Base-by-base conservation (phyloP, 1,139 yeast species). In the Zygoascus meyerae region DNA sequence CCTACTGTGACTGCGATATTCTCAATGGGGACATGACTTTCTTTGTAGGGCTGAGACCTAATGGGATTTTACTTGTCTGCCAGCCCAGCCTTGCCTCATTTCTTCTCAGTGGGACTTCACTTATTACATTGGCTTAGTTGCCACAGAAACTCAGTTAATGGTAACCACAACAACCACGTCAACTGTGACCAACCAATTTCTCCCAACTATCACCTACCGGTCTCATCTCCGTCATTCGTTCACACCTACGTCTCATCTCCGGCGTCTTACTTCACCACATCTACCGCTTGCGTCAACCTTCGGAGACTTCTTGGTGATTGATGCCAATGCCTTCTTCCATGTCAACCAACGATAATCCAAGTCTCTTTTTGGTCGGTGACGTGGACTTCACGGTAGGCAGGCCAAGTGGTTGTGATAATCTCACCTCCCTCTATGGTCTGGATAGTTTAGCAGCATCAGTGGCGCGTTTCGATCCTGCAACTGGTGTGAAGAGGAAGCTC, bases 391-490 rank as follows among this genome's bases (percentile, higher is more conserved):
- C 33, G 35, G 44, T 44, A 34, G 41, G 60, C 32, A 45, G 45
- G 31, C 97, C 97, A 1, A 78, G 86, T 8, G 90, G 95, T 0
- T 61, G 79, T 42, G 78, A 81, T 50, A 86, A 90, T 63, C 70
- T 92, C 48, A 73, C 89, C 32, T 68, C 77, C 32, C 65, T 83
- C 21, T 92, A 86, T 58, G 83, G 83, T 0, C 67, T 92, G 39
- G 77, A 77, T 38, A 75, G 74, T 2, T 70, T 90, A 18, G 86
- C 96, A 1, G 71, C 77, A 45, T 81, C 95, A 5, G 82, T 92
- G 42, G 95, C 96, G 1, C 75, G 98, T 58, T 75, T 83, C n/a
- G 89, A 86, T 56, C 82, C 87, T 1, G 94, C 83, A 56, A 95
- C 96, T 0, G 77, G 92, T 1, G 89, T 86, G 58, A 96, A 95